A percentile compares a stretch with the other conserved stretches of the same genome.
Evolutionary conservation across 164 flowering plant species (phyloP).

Genomic region (Stephania yunnanensis): DNA sequence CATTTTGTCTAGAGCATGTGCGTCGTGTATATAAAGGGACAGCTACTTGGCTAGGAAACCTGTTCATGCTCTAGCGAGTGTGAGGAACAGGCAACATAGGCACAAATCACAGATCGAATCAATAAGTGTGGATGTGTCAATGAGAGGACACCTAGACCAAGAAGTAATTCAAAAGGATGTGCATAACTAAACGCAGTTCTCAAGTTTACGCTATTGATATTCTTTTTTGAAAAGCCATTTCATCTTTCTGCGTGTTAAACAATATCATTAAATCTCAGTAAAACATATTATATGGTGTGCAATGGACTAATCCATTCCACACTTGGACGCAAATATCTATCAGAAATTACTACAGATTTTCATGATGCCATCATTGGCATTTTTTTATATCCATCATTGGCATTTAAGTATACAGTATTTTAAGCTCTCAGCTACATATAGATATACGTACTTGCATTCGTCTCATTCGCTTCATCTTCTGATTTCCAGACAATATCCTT

Average conservation of each 20-base stretch:
- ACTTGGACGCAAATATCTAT: not conserved
- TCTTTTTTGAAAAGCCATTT: no score
- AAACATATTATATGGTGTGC: not conserved
- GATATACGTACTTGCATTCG: slow-evolving; percentile 10
- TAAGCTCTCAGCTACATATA: not conserved
- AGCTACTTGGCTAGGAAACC: not conserved
- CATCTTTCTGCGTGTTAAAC: no score
- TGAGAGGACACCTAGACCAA: not conserved
- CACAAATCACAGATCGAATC: no score
- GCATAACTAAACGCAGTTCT: not conserved
- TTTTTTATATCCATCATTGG: no score
- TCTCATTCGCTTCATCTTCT: slow-evolving; percentile 27
- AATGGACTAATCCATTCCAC: not conserved
- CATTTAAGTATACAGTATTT: not conserved
- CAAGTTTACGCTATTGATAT: no score
- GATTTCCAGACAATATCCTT: slow-evolving; percentile 56
- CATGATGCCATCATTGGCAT: not conserved
- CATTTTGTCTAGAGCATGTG: not conserved
- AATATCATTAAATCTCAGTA: no score
- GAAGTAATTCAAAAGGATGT: not conserved
- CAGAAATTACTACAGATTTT: not conserved
- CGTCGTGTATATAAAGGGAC: no score
- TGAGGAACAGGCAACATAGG: no score
- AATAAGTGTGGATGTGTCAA: not conserved
- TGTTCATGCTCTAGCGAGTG: not conserved